Conservation (phyloP, 305 asterid genomes). For the Withania somnifera region DNA sequence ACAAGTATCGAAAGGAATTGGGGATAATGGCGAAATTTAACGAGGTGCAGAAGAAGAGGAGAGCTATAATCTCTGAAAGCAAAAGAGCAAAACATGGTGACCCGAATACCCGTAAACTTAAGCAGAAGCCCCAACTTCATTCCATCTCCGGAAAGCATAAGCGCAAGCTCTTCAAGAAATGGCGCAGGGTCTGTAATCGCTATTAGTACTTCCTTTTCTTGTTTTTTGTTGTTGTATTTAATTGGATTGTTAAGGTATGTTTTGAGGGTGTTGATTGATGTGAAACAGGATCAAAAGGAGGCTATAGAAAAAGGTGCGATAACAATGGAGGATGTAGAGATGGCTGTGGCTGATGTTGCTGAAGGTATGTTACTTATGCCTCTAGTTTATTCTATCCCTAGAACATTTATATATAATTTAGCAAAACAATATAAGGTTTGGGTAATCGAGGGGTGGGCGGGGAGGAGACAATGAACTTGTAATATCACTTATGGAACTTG, state of each 20-base stretch:
- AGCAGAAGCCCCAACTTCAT: constrained; percentile 35
- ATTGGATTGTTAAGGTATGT: background rate
- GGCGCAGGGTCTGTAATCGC: constrained; percentile 57
- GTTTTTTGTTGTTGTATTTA: background rate
- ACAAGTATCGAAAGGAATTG: background rate
- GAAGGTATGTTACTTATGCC: background rate
- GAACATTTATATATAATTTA: too few relatives aligned
- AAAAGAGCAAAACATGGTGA: constrained; percentile 61
- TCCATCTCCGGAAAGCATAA: constrained; percentile 90
- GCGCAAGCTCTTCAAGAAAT: constrained; percentile 72
- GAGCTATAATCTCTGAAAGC: constrained; percentile 38
- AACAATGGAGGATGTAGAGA: constrained; percentile 78
- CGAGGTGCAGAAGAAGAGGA: constrained; percentile 57
- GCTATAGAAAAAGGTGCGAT: constrained; percentile 53
- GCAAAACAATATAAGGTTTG: too few relatives aligned
- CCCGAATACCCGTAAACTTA: constrained; percentile 47
- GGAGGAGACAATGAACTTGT: too few relatives aligned
- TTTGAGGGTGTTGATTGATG: background rate
- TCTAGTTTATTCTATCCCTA: background rate
- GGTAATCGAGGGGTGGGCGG: too few relatives aligned
- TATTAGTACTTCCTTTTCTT: background rate
- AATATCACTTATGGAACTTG: too few relatives aligned
- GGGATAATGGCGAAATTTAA: constrained; percentile 50
- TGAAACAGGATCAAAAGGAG: constrained; percentile 70
- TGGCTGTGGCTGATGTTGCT: constrained; percentile 60